These are phyloP conservation scores for Loxodes magnus DNA, from an alignment of 73 alveolate species.

Conservation along the genomic window DNA sequence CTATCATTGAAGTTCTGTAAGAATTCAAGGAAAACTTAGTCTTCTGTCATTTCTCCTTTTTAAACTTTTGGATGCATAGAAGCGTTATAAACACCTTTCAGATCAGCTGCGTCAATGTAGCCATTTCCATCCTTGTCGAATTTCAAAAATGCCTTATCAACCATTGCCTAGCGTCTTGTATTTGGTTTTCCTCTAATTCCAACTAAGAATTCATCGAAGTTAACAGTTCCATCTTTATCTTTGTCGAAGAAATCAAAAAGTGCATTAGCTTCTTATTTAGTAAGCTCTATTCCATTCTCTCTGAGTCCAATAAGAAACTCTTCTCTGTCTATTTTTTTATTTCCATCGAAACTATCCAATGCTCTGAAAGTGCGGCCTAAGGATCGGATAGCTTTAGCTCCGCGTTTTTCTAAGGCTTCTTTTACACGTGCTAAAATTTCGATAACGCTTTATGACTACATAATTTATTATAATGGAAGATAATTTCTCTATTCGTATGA, in stretches of 20 bases:
- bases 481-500: too few relatives aligned
- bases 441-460: too few relatives aligned
- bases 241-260: constrained; percentile 61
- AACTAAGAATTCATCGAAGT: constrained; percentile 80
- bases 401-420: constrained; percentile 41
- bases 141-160: constrained; percentile 87
- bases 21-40: constrained; percentile 78
- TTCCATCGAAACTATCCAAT: constrained; percentile 77
- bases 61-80: constrained; percentile 82
- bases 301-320: constrained; percentile 83
- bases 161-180: constrained; percentile 72
- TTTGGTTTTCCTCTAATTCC: constrained; percentile 86
- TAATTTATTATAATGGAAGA: too few relatives aligned
- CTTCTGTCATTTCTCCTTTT: constrained; percentile 87
- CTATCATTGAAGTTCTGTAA: constrained; percentile 83
- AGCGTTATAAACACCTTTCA: constrained; percentile 78
- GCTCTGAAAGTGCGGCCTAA: constrained; percentile 75
- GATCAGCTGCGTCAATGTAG: constrained; percentile 70
- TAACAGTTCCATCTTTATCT: constrained; percentile 68
- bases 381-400: constrained; percentile 61
- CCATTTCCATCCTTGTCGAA: constrained; percentile 90
- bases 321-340: constrained; percentile 70
- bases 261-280: constrained; percentile 67
- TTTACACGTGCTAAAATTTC: constrained; percentile 32
- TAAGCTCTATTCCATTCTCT: constrained; percentile 74